These are phyloP conservation scores for Ceratobasidium sp. DNA, from an alignment of 1,284 basidiomycete genomes.

Conservation along the genomic window DNA sequence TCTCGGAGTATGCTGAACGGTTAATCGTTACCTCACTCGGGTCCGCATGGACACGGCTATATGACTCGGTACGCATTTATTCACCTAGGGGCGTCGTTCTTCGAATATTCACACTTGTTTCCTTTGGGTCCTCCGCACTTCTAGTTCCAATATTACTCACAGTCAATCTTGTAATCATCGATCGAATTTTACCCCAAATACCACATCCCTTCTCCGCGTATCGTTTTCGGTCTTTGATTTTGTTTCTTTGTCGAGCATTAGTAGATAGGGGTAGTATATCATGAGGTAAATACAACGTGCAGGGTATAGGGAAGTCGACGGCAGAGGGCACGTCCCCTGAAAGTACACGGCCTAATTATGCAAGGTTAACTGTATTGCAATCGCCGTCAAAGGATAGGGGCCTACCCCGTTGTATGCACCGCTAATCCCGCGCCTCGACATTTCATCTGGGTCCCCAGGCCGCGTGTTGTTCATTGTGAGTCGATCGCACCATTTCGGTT, in stretches of 20 bases:
- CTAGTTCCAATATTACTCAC: slow-evolving; percentile 86
- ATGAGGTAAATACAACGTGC: too few relatives aligned
- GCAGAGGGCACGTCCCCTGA: too few relatives aligned
- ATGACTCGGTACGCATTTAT: slow-evolving; percentile 80
- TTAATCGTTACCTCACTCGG: slow-evolving; percentile 89
- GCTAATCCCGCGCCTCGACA: too few relatives aligned
- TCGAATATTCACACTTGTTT: slow-evolving; percentile 3
- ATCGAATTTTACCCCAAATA: slow-evolving; percentile 11
- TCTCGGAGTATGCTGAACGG: slow-evolving; percentile 89
- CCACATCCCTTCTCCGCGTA: slow-evolving; percentile 7
- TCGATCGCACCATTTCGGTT: too few relatives aligned
- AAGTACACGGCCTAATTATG: too few relatives aligned
- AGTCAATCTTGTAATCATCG: slow-evolving; percentile 63
- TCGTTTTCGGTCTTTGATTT: slow-evolving; percentile 11
- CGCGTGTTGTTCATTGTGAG: too few relatives aligned
- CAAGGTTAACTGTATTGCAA: too few relatives aligned
- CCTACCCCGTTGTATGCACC: too few relatives aligned
- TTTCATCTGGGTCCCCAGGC: too few relatives aligned
- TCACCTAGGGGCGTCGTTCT: slow-evolving; percentile 5
- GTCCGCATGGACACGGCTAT: slow-evolving; percentile 92
- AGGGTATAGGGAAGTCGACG: too few relatives aligned
- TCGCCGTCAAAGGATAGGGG: too few relatives aligned
- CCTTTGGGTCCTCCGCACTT: slow-evolving; percentile 4
- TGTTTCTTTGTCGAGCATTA: background rate
- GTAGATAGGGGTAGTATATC: too few relatives aligned